Percentiles rank a stretch among this genome's conserved stretches.
Evolutionary conservation across 2,329 filamentous ascomycete species (phyloP).

Genomic region (Aspergillus ruber): DNA sequence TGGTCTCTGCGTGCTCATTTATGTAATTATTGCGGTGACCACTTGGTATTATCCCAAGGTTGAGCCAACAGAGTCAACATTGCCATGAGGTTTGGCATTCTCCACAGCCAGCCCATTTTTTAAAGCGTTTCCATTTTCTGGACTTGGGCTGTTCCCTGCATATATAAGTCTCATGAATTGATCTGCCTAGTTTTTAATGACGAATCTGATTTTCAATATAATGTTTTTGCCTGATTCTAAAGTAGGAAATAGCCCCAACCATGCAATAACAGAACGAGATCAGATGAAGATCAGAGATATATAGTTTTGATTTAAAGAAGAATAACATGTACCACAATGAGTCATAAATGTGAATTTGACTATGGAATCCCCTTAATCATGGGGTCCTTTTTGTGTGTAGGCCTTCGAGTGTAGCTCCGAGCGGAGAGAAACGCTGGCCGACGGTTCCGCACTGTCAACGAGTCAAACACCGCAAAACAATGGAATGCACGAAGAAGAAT

Average conservation of each 20-base stretch:
- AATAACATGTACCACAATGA: background rate
- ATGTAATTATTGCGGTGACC: constrained; percentile 56
- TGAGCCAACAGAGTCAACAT: constrained; percentile 5
- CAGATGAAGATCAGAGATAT: no score
- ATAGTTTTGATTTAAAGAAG: background rate
- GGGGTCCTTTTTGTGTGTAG: no score
- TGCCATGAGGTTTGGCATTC: background rate
- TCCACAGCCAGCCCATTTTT: background rate
- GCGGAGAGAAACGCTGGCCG: background rate
- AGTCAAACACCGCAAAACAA: constrained; percentile 9
- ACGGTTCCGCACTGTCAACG: background rate
- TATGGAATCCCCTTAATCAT: background rate
- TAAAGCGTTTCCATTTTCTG: background rate
- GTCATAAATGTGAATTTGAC: background rate
- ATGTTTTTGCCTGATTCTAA: no score
- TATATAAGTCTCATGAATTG: background rate
- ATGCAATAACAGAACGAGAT: no score
- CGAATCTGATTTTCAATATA: no score
- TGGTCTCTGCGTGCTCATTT: constrained; percentile 63
- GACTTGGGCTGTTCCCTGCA: background rate
- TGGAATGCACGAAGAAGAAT: constrained; percentile 12
- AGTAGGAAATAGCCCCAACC: no score
- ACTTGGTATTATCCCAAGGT: constrained; percentile 58
- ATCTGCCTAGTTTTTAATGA: no score
- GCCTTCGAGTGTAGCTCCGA: background rate